A percentile compares a stretch with the other conserved stretches of the same genome.
Evolutionary conservation across 352 stramenopile genomes (phyloP).

Genomic region (Phytophthora citricola): DNA sequence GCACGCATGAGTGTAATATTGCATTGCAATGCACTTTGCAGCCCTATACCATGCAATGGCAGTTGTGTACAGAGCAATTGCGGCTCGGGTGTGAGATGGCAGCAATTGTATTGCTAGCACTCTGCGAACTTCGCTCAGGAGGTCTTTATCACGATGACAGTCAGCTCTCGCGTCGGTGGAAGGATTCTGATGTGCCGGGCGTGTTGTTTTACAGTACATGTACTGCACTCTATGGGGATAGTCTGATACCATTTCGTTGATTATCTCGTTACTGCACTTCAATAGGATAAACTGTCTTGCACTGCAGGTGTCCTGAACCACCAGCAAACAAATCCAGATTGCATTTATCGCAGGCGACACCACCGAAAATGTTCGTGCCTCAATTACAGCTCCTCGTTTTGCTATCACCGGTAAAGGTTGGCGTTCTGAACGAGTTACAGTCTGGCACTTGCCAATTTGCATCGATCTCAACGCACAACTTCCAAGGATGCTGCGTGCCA

Average conservation of each 20-base stretch:
- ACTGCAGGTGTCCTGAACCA: constrained; percentile 12
- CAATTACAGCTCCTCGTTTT: constrained; percentile 3
- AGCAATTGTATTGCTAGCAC: too few species aligned
- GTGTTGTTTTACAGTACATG: not conserved
- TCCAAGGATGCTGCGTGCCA: constrained; percentile 6
- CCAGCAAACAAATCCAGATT: constrained; percentile 19
- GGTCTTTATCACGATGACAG: too few species aligned
- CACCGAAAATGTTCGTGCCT: not conserved
- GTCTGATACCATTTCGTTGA: constrained; percentile 1
- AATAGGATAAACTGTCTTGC: constrained; percentile 7
- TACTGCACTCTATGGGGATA: constrained; percentile 8
- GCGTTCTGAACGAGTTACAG: not conserved
- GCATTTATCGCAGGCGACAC: constrained; percentile 3
- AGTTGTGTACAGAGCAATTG: too few species aligned
- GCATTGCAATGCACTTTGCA: too few species aligned
- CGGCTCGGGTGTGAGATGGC: too few species aligned
- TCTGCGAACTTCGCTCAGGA: too few species aligned
- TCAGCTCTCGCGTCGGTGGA: not conserved
- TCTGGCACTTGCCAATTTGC: constrained; percentile 16
- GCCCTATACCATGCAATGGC: too few species aligned
- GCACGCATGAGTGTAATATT: too few species aligned
- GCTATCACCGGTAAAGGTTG: constrained; percentile 6
- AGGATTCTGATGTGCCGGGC: constrained; percentile 3
- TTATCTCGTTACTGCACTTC: constrained; percentile 10
- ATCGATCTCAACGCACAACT: constrained; percentile 1